Evolutionary conservation across 2,329 filamentous ascomycete species (phyloP).

Genomic region (Immersiporthe knoxdaviesiana): DNA sequence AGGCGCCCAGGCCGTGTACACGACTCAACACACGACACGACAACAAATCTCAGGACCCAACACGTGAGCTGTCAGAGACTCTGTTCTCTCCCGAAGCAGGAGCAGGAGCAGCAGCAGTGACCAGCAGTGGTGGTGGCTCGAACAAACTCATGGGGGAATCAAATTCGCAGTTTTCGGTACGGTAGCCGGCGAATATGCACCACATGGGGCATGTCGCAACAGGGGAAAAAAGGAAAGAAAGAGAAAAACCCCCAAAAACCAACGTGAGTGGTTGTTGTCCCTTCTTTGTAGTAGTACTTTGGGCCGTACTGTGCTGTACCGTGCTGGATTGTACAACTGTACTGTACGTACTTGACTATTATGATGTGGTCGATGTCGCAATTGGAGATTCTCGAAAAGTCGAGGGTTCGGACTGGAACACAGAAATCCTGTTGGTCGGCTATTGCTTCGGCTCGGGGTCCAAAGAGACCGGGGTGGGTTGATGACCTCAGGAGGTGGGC

Average conservation of each 20-base stretch:
- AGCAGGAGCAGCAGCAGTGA: background rate
- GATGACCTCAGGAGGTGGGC: slow-evolving; percentile 5
- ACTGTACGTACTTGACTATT: background rate
- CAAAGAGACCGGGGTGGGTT: background rate
- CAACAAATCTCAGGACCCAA: background rate
- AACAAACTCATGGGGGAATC: background rate
- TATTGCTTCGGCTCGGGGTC: slow-evolving; percentile 6
- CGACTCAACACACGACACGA: background rate
- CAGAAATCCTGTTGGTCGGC: background rate
- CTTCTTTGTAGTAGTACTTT: background rate
- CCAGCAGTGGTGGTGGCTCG: background rate
- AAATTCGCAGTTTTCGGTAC: background rate
- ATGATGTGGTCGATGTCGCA: slow-evolving; percentile 1
- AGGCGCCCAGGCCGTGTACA: background rate
- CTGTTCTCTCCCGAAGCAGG: background rate
- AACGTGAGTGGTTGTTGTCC: too few species aligned
- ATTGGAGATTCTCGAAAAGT: background rate
- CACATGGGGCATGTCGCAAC: background rate
- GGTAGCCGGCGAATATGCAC: background rate
- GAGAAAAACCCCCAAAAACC: too few species aligned
- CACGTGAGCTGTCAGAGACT: slow-evolving; percentile 9
- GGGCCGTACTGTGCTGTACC: background rate
- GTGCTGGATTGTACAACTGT: background rate
- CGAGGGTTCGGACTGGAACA: background rate
- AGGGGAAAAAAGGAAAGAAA: too few species aligned